These are phyloP conservation scores for Aspergillus incahuasiensis DNA, from an alignment of 495 filamentous ascomycete genomes.

Conservation along the genomic window DNA sequence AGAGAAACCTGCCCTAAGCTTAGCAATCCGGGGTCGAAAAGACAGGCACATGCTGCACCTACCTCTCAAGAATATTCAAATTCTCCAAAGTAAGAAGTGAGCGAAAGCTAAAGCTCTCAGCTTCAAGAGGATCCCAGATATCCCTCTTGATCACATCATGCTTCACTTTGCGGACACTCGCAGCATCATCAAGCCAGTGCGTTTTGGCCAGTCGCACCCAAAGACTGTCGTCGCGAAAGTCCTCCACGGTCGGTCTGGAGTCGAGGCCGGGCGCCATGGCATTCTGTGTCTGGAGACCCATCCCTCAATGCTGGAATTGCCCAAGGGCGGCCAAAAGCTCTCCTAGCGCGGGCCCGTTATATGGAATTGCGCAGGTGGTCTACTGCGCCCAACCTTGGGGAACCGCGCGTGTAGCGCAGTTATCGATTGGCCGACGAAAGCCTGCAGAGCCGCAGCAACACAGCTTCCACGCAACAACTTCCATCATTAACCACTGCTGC, in stretches of 20 bases:
- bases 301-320: slow-evolving; percentile 28
- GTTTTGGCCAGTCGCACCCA: slow-evolving; percentile 79
- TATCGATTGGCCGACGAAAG: slow-evolving; percentile 17
- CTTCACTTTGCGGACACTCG: slow-evolving; percentile 69
- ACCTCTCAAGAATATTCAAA: slow-evolving; percentile 86
- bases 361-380: slow-evolving; percentile 28
- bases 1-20: slow-evolving; percentile 64
- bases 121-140: slow-evolving; percentile 87
- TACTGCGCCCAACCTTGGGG: slow-evolving; percentile 15
- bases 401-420: slow-evolving; percentile 24
- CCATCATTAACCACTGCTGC: background rate
- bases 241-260: slow-evolving; percentile 55
- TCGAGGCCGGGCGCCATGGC: slow-evolving; percentile 47
- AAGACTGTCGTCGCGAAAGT: slow-evolving; percentile 71
- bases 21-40: slow-evolving; percentile 12
- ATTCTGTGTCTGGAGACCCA: slow-evolving; percentile 34
- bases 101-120: slow-evolving; percentile 68
- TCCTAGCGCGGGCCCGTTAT: slow-evolving; percentile 21
- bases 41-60: slow-evolving; percentile 19
- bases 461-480: background rate
- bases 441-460: slow-evolving; percentile 29
- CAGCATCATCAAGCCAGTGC: slow-evolving; percentile 73
- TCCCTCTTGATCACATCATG: slow-evolving; percentile 80
- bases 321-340: slow-evolving; percentile 21
- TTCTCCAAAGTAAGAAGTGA: slow-evolving; percentile 82